A percentile compares a stretch with the other conserved stretches of the same genome.
phyloP scores from a whole-genome alignment of 1,139 yeast species.

The Yamadazyma diddensiae region DNA sequence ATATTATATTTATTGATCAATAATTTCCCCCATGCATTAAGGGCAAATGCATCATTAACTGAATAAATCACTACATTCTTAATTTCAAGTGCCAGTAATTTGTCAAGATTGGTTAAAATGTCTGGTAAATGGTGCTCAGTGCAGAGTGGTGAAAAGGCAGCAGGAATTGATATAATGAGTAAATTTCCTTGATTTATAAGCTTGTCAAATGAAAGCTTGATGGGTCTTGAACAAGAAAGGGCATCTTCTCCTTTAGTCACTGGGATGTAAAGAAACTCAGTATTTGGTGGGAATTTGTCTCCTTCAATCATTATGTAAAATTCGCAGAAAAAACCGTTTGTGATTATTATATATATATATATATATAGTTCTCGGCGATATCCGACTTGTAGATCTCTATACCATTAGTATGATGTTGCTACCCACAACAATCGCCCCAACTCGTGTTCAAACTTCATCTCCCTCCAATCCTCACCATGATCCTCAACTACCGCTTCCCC shows the following conservation, averaged over 20 bases:
- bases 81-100: constrained; percentile 33
- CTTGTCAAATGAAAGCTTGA: constrained; percentile 20
- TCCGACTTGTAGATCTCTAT: too few species aligned
- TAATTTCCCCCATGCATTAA: constrained; percentile 35
- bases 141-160: constrained; percentile 92
- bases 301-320: constrained; percentile 17
- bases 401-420: too few species aligned
- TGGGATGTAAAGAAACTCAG: constrained; percentile 57
- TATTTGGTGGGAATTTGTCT: constrained; percentile 48
- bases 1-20: constrained; percentile 13
- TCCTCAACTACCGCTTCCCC: not conserved
- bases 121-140: constrained; percentile 81
- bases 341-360: too few species aligned
- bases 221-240: constrained; percentile 48
- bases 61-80: constrained; percentile 16
- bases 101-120: constrained; percentile 48
- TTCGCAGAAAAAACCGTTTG: not conserved
- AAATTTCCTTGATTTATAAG: constrained; percentile 33
- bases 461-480: not conserved
- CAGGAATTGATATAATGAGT: constrained; percentile 80
- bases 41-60: constrained; percentile 16
- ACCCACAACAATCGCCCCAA: too few species aligned
- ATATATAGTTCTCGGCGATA: not conserved
- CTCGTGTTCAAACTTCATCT: too few species aligned
- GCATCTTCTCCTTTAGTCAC: constrained; percentile 38